phyloP scores from a whole-genome alignment of 2,329 filamentous ascomycete genomes.

The Herpotrichia juniperi region DNA sequence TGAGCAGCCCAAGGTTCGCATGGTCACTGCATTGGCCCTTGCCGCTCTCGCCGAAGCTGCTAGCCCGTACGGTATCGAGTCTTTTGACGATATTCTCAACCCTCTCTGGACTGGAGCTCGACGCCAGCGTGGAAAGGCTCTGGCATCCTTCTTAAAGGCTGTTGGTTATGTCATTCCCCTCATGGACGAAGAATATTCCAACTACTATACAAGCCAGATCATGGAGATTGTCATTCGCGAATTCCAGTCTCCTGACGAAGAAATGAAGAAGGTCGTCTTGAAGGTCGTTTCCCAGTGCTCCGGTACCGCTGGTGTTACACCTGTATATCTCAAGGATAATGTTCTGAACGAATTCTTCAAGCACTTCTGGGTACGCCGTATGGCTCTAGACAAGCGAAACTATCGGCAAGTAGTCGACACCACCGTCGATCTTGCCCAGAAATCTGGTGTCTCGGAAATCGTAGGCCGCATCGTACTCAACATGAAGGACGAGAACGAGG shows the following conservation, averaged over 20 bases:
- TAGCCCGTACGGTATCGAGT: constrained; percentile 98
- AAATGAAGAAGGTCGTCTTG: constrained; percentile 99
- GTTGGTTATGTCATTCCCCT: constrained; percentile 98
- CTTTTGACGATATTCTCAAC: constrained; percentile 96
- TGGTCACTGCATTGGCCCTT: constrained; percentile 92
- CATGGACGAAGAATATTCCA: constrained; percentile 99
- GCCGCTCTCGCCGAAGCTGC: constrained; percentile 94
- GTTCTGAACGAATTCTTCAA: constrained; percentile 98
- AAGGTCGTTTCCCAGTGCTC: constrained; percentile 98
- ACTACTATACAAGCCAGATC: constrained; percentile 98
- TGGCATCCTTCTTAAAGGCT: constrained; percentile 95
- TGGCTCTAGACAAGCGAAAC: constrained; percentile 97
- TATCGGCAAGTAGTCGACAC: constrained; percentile 98
- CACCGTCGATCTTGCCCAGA: constrained; percentile 94
- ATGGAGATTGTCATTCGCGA: constrained; percentile 98
- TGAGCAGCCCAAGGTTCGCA: constrained; percentile 96
- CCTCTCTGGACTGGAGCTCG: constrained; percentile 95
- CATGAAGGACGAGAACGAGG: constrained; percentile 96
- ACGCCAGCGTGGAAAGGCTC: constrained; percentile 94
- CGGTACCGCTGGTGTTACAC: constrained; percentile 91
- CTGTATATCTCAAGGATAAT: constrained; percentile 92
- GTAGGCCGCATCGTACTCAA: constrained; percentile 92
- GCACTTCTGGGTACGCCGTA: constrained; percentile 95
- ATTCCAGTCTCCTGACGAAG: constrained; percentile 95
- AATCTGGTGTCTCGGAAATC: constrained; percentile 96